Evolutionary conservation across 805 yeast genomes (phyloP).

Genomic region (Ogataea angusta): DNA sequence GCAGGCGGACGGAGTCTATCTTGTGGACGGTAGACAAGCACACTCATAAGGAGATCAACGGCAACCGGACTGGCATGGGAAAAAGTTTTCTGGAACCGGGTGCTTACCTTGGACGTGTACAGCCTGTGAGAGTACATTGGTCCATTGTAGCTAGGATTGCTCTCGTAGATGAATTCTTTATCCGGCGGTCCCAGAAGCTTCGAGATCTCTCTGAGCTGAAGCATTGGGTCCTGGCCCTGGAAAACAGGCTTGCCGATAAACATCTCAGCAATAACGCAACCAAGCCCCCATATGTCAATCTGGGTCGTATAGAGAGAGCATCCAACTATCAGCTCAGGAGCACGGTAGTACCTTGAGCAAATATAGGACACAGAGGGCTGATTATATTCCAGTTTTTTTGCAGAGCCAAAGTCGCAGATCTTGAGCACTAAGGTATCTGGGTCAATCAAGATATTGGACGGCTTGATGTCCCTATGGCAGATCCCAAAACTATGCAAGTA

Average conservation of each 20-base stretch:
- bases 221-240: constrained; percentile 86
- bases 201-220: constrained; percentile 87
- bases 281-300: constrained; percentile 97
- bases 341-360: constrained; percentile 92
- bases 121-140: constrained; percentile 65
- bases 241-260: constrained; percentile 89
- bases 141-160: constrained; percentile 74
- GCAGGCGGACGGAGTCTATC: constrained; percentile 74
- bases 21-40: constrained; percentile 89
- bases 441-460: constrained; percentile 75
- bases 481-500: constrained; percentile 78
- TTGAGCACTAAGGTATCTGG: constrained; percentile 64
- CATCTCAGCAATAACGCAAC: constrained; percentile 96
- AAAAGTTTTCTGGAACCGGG: constrained; percentile 57
- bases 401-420: constrained; percentile 84
- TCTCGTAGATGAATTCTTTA: constrained; percentile 63
- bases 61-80: constrained; percentile 82
- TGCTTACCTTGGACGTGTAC: constrained; percentile 25
- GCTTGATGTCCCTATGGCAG: constrained; percentile 82
- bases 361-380: constrained; percentile 94
- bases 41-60: constrained; percentile 73
- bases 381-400: constrained; percentile 70
- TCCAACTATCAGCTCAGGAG: constrained; percentile 94
- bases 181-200: constrained; percentile 89
- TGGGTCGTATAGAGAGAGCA: constrained; percentile 82